Percentiles rank a stretch among this genome's conserved stretches.
Evolutionary conservation across 2,329 filamentous ascomycete genomes (phyloP).

Genomic region (Phoma sp.): DNA sequence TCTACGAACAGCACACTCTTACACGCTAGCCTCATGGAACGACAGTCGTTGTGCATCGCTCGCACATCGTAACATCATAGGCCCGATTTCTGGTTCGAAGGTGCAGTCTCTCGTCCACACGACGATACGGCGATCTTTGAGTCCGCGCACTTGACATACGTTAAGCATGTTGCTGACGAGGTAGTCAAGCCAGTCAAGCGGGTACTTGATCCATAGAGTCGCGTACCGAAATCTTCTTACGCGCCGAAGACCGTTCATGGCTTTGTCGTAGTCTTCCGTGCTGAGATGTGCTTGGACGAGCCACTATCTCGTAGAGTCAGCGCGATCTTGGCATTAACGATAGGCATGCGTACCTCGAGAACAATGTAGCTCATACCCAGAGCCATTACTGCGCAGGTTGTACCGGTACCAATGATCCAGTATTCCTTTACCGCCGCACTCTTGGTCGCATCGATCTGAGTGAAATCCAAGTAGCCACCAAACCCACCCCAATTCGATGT

Average conservation of each 20-base stretch:
- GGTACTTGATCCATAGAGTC: conserved; percentile 25
- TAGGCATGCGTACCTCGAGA: conserved; percentile 26
- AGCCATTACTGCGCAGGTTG: conserved; percentile 36
- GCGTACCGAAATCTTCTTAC: conserved; percentile 29
- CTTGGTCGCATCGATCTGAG: conserved; percentile 33
- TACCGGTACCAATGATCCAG: conserved; percentile 40
- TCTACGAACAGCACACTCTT: background rate
- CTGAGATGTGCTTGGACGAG: conserved; percentile 43
- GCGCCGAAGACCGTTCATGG: conserved; percentile 24
- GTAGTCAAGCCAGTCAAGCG: conserved; percentile 13
- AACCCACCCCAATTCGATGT: conserved; percentile 42
- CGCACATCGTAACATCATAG: background rate
- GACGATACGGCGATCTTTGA: background rate
- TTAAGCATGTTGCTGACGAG: conserved; percentile 17
- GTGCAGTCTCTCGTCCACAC: background rate
- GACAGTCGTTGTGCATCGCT: conserved; percentile 13
- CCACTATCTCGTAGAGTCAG: conserved; percentile 28
- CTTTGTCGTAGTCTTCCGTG: conserved; percentile 35
- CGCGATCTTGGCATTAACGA: background rate
- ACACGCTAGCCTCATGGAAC: background rate
- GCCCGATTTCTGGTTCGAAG: background rate
- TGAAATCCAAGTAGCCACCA: conserved; percentile 51
- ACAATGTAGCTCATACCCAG: conserved; percentile 42
- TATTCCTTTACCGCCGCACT: conserved; percentile 28
- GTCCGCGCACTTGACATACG: conserved; percentile 7